Evolutionary conservation across 805 yeast genomes (phyloP), one percentile per base, ranked within the genome.

Genomic region (Candida andamanensis): DNA sequence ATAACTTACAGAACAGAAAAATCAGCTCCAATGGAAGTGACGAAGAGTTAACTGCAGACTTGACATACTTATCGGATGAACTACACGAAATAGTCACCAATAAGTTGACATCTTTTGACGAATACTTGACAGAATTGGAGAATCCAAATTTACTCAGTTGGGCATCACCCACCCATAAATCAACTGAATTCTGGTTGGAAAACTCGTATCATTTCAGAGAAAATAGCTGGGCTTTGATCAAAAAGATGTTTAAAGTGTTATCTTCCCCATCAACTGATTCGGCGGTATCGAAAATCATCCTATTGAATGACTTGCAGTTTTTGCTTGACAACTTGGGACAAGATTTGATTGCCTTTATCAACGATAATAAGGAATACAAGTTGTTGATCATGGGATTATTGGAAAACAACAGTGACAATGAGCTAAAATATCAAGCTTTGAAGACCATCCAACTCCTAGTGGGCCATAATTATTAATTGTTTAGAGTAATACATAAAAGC

Each of bases 371-470:
- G 69, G 81, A 56, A 33, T 63, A 64, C 43, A 92, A 92, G 67
- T 64, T 82, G 15, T 75, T 77, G 55, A 76, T 92, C 36, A 90
- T 92, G 97, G 74, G 74, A 40, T 68, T 87, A 42, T 78, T 92
- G 77, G 72, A 63, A 17, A 53, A 56, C 37, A 78, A 75, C 49
- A 76, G 79, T 36, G 89, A 87, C 55, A 73, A 89, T 15, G 92
- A 85, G 52, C 89, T 92, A 44, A 85, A 90, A 54, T 92, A 82
- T 54, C 96, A 90, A 65, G 97, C 97, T 2, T 73, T 92, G 52
- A 85, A 85, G 57, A 87, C 97, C 4, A 85, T 96, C n/a, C 98
- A 92, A 65, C 74, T 80, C 36, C 76, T 92, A 48, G 94, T 92
- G 33, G 86, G 95, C 3, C 86, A 85, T 16, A 25, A 17, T 12